Base-by-base conservation (phyloP, 495 filamentous ascomycete genomes). In the Aspergillus affinis region DNA sequence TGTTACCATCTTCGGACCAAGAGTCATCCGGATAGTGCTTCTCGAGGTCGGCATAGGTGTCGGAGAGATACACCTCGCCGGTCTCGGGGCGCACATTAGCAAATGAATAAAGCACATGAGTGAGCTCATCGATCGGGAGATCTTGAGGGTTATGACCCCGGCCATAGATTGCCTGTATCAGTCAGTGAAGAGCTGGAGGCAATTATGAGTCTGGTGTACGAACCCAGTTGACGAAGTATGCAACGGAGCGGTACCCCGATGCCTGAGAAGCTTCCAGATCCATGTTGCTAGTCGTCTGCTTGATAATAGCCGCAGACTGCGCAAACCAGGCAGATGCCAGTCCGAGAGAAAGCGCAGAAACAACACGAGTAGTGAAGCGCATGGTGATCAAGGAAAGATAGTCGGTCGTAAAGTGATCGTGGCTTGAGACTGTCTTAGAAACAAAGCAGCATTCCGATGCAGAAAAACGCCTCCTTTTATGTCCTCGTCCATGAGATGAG, bases 91-190 rank as follows among this genome's bases (percentile, higher is more conserved):
- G 78, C 47, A 91, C 78, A 62, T 91, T 88, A 48, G 86, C 88
- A 71, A 93, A 93, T 9, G 90, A 81, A 64, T 93, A 96, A 23
- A 94, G 79, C 9, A 95, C 78, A 69, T 96, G 92, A 0, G 92
- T 96, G 13, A 96, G 78, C 44, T 88, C 84, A 26, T 88, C 81
- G 2, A 81, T 84, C 3, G 90, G 89, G 9, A 96, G 80, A 65
- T 92, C 82, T 58, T 92, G 86, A 0, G 90, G 89, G 20, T 83
- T 78, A 70, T 88, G 89, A 61, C 91, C 82, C 50, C 90, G 79
- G 50, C 75, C 88, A 65, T 92, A 92, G 58, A 91, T 90, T 46
- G 82, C 87, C 89, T 89, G 75, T 17, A 12, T 4, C 13, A 10
- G 36, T 41, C 13, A 41, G 36, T 41, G 1, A 41, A 13, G 26